Percentiles rank a stretch among this genome's conserved stretches.
These are phyloP conservation scores for Pseudoperonospora humuli DNA, from an alignment of 352 stramenopile species.

Conservation along the genomic window DNA sequence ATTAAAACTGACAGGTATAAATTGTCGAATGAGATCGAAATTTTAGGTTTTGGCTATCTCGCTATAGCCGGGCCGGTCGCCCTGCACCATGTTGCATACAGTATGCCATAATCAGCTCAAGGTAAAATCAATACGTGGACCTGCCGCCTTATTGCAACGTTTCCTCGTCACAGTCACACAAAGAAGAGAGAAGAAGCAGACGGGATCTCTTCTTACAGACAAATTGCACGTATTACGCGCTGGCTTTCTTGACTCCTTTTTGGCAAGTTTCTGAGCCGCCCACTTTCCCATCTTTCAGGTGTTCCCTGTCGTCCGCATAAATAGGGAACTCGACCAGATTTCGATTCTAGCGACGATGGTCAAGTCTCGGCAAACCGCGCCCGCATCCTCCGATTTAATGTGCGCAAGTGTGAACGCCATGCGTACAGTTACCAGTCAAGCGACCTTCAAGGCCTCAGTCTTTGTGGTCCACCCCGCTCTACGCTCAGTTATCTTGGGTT, in stretches of 20 bases:
- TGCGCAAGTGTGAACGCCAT: constrained; percentile 23
- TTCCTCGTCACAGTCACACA: not conserved
- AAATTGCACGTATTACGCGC: no score
- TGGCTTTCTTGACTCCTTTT: no score
- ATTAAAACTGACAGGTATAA: not conserved
- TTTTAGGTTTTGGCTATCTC: no score
- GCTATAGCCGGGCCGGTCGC: not conserved
- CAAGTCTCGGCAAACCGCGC: constrained; percentile 16
- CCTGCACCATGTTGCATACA: not conserved
- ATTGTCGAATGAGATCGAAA: not conserved
- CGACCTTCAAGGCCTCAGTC: constrained; percentile 14
- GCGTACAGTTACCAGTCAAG: constrained; percentile 24
- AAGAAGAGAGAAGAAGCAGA: no score
- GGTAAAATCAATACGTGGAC: not conserved
- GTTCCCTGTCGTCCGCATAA: no score
- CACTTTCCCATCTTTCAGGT: no score
- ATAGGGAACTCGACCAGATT: no score
- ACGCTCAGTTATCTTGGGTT: constrained; percentile 19
- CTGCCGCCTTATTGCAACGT: not conserved
- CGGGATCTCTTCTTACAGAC: not conserved
- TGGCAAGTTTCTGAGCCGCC: no score
- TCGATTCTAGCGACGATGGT: constrained; percentile 15
- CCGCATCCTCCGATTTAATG: constrained; percentile 19
- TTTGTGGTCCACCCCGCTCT: constrained; percentile 16
- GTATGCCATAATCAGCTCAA: not conserved